Conservation (phyloP, 495 filamentous ascomycete species). For the Massariosphaeria phaeospora region DNA sequence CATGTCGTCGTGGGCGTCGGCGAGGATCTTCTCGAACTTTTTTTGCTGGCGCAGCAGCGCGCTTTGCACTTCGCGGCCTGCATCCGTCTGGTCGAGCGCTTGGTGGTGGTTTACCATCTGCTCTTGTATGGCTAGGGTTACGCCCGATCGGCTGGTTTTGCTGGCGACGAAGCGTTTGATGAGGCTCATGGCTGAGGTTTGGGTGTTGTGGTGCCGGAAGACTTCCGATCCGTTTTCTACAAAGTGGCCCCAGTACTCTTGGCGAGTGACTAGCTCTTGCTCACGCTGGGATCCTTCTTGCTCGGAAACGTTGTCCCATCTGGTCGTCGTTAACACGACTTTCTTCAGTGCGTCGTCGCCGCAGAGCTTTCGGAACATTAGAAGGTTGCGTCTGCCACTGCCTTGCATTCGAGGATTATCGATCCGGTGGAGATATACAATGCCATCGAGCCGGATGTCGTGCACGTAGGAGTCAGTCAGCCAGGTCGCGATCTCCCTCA, state of each 20-base stretch:
- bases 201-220: constrained; percentile 5
- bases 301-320: constrained; percentile 12
- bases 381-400: constrained; percentile 32
- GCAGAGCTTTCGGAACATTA: constrained; percentile 40
- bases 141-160: background rate
- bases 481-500: constrained; percentile 40
- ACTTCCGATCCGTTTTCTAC: constrained; percentile 16
- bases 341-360: constrained; percentile 26
- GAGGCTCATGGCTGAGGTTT: constrained; percentile 1
- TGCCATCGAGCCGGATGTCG: constrained; percentile 33
- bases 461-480: constrained; percentile 35
- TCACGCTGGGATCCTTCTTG: constrained; percentile 7
- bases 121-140: constrained; percentile 4
- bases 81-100: background rate
- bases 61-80: constrained; percentile 4
- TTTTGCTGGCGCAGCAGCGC: too few relatives aligned
- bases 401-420: constrained; percentile 39
- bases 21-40: too few relatives aligned
- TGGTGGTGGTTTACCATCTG: constrained; percentile 12
- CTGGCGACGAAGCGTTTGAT: constrained; percentile 10
- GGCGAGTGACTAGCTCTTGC: constrained; percentile 12
- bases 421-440: constrained; percentile 45
- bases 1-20: too few relatives aligned
- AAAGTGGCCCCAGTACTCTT: constrained; percentile 36
- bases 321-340: constrained; percentile 8